Conservation (phyloP, 768 basidiomycete species). For the Butyriboletus loyo region DNA sequence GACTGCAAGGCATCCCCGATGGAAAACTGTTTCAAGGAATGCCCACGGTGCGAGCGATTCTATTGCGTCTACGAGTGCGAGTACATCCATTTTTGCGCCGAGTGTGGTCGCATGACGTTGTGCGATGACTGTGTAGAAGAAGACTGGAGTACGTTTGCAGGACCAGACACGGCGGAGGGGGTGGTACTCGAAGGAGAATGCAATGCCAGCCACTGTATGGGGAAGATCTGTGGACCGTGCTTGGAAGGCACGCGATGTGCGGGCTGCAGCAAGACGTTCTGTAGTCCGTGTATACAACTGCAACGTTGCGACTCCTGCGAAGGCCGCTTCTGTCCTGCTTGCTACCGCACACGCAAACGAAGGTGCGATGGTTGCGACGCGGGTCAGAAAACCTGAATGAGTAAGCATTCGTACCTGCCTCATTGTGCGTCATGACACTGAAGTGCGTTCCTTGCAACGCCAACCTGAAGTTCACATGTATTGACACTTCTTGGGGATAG, state of each 20-base stretch:
- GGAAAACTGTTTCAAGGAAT: slow-evolving; percentile 9
- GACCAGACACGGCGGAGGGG: slow-evolving; percentile 7
- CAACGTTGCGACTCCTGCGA: slow-evolving; percentile 6
- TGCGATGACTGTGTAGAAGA: slow-evolving; percentile 28
- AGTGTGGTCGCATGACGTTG: slow-evolving; percentile 18
- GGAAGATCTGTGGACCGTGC: slow-evolving; percentile 14
- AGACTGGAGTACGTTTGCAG: slow-evolving; percentile 4
- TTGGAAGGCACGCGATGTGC: slow-evolving; percentile 6
- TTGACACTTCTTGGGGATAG: neutral
- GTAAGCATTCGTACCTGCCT: neutral
- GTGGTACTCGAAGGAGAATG: slow-evolving; percentile 7
- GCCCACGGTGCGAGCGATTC: slow-evolving; percentile 15
- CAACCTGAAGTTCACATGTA: neutral
- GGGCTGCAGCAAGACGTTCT: slow-evolving; percentile 11
- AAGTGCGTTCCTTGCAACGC: neutral
- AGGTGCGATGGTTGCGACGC: slow-evolving; percentile 1
- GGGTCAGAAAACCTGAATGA: neutral
- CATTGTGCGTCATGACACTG: neutral
- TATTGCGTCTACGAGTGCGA: slow-evolving; percentile 21
- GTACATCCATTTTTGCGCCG: slow-evolving; percentile 21
- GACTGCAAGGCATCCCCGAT: slow-evolving; percentile 14
- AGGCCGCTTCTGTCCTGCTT: slow-evolving; percentile 6
- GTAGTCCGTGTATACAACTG: slow-evolving; percentile 9
- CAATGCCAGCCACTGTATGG: neutral
- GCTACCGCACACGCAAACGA: slow-evolving; percentile 1